Conservation (phyloP, 495 filamentous ascomycete genomes). For the Endocarpon pusillum region DNA sequence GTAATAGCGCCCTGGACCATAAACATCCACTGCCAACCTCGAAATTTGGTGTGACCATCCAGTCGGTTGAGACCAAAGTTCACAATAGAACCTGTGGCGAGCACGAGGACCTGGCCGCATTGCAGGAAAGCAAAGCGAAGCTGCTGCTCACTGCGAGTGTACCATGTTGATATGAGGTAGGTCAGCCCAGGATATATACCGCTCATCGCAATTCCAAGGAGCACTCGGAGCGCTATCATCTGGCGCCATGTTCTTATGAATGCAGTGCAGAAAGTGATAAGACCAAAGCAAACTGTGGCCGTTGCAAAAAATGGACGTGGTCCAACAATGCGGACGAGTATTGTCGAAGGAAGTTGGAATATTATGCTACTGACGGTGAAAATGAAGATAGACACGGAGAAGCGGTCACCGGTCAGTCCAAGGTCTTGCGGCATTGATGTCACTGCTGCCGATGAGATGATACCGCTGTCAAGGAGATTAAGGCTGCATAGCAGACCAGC, state of each 20-base stretch:
- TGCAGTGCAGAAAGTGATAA: constrained; percentile 57
- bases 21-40: constrained; percentile 67
- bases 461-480: constrained; percentile 57
- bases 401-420: constrained; percentile 41
- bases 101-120: constrained; percentile 45
- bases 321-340: constrained; percentile 49
- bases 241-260: constrained; percentile 53
- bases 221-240: constrained; percentile 54
- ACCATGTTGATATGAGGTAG: constrained; percentile 59
- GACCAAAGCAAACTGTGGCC: constrained; percentile 51
- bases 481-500: constrained; percentile 56
- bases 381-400: constrained; percentile 61
- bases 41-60: constrained; percentile 38
- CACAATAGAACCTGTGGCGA: constrained; percentile 55
- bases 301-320: constrained; percentile 50
- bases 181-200: constrained; percentile 58
- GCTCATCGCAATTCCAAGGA: constrained; percentile 50
- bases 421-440: constrained; percentile 57
- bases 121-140: constrained; percentile 60
- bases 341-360: constrained; percentile 59
- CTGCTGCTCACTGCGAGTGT: constrained; percentile 54
- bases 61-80: constrained; percentile 55
- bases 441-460: constrained; percentile 60
- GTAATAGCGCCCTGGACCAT: constrained; percentile 50
- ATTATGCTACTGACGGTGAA: constrained; percentile 60